Evolutionary conservation across 768 basidiomycete species (phyloP).

Genomic region (Kwoniella europaea): DNA sequence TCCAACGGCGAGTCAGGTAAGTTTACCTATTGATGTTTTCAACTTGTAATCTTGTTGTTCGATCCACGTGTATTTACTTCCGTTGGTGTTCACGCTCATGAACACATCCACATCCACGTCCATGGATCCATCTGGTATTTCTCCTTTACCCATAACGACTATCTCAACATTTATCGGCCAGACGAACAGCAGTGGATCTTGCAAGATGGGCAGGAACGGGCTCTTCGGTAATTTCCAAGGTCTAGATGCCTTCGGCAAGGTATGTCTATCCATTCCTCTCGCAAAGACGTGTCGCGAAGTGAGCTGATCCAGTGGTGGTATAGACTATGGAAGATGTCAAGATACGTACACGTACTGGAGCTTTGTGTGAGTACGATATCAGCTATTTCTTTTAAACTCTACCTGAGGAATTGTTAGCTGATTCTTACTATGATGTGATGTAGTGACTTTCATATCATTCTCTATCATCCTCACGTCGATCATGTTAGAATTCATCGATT

Average conservation of each 20-base stretch:
- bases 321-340: conserved; percentile 99
- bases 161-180: background rate
- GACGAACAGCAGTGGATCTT: background rate
- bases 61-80: conserved; percentile 17
- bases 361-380: conserved; percentile 68
- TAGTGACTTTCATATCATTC: conserved; percentile 89
- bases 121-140: background rate
- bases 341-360: conserved; percentile 94
- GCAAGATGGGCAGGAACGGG: conserved; percentile 58
- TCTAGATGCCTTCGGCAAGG: conserved; percentile 99
- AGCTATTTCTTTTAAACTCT: background rate
- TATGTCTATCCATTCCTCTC: conserved; percentile 56
- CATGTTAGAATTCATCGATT: conserved; percentile 93
- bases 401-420: too few relatives aligned
- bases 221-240: conserved; percentile 69
- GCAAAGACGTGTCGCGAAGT: background rate
- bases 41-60: background rate
- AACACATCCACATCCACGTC: conserved; percentile 13
- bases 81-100: background rate
- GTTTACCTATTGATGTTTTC: background rate
- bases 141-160: background rate
- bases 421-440: background rate
- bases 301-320: background rate
- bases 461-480: conserved; percentile 91
- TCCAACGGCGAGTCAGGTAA: too few relatives aligned